A percentile compares a stretch with the other conserved stretches of the same genome.
phyloP scores from a whole-genome alignment of 2,329 filamentous ascomycete genomes.

The Dichotomopilus funicola region DNA sequence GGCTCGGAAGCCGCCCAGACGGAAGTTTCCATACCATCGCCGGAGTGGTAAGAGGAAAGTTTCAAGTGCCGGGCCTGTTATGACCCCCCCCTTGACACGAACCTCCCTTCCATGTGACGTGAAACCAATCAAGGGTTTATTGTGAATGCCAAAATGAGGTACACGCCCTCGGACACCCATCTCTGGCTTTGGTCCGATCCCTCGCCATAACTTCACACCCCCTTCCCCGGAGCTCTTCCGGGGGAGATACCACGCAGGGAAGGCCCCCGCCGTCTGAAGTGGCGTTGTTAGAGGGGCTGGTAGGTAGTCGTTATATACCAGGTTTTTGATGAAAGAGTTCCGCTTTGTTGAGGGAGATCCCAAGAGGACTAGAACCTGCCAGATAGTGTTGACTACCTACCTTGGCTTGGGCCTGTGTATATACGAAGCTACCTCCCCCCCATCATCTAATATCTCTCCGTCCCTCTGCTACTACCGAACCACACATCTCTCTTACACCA shows the following conservation, averaged over 20 bases:
- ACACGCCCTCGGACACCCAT: conserved; percentile 8
- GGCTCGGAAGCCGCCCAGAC: not conserved
- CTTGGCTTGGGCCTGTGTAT: too few relatives aligned
- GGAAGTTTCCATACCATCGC: conserved; percentile 17
- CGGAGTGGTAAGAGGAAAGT: conserved; percentile 8
- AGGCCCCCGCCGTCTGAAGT: not conserved
- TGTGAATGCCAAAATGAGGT: conserved; percentile 8
- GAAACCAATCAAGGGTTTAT: conserved; percentile 23
- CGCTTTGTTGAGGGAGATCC: too few relatives aligned
- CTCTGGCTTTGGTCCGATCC: not conserved
- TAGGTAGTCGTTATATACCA: conserved; percentile 12
- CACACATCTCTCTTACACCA: too few relatives aligned
- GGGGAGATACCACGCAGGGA: conserved; percentile 8
- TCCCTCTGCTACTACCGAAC: too few relatives aligned
- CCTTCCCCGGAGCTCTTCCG: conserved; percentile 2
- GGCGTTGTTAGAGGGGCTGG: conserved; percentile 13
- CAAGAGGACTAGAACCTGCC: too few relatives aligned
- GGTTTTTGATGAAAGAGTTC: too few relatives aligned
- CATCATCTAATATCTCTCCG: too few relatives aligned
- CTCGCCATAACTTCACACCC: conserved; percentile 10
- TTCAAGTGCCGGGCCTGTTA: conserved; percentile 22
- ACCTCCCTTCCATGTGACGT: conserved; percentile 23
- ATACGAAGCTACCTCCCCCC: too few relatives aligned
- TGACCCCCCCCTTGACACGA: conserved; percentile 12
- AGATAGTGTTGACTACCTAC: too few relatives aligned